Conservation (phyloP, 2,329 filamentous ascomycete genomes). For the Ascochyta koolunga region DNA sequence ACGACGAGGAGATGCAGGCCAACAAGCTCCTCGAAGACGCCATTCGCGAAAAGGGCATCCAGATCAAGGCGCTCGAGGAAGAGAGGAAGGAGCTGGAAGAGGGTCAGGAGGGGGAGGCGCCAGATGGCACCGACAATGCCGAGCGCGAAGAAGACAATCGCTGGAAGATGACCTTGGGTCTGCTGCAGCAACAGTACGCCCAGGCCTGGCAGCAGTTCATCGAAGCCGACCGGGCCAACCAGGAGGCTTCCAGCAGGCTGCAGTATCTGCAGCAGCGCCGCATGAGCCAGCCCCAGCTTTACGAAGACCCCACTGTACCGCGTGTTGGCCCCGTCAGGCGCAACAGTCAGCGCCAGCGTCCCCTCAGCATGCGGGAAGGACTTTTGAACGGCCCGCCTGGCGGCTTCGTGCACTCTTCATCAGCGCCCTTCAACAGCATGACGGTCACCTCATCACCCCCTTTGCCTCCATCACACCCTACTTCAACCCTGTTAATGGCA, state of each 20-base stretch:
- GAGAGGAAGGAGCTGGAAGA: conserved; percentile 63
- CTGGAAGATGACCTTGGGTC: conserved; percentile 61
- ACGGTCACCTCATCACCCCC: conserved; percentile 59
- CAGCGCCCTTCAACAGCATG: conserved; percentile 53
- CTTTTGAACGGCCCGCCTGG: conserved; percentile 36
- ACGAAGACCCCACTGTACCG: conserved; percentile 37
- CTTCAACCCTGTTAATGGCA: conserved; percentile 66
- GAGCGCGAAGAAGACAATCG: conserved; percentile 57
- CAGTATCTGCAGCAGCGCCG: conserved; percentile 48
- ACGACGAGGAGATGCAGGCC: conserved; percentile 50
- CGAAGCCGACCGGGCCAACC: conserved; percentile 47
- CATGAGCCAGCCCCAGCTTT: conserved; percentile 48
- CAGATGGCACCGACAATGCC: conserved; percentile 50
- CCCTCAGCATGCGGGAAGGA: conserved; percentile 48
- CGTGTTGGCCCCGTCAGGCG: conserved; percentile 44
- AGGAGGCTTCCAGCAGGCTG: conserved; percentile 51
- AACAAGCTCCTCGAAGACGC: conserved; percentile 73
- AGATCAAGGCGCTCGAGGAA: conserved; percentile 76
- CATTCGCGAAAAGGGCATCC: conserved; percentile 71
- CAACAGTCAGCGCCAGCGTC: conserved; percentile 50
- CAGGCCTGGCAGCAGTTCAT: conserved; percentile 43
- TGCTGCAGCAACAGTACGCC: conserved; percentile 58
- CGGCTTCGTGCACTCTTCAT: conserved; percentile 47
- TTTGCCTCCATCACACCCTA: conserved; percentile 58
- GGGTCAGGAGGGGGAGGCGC: conserved; percentile 51